Evolutionary conservation across 768 basidiomycete species (phyloP), one percentile per base, ranked within the genome.

Genomic region (Trametes elegans): DNA sequence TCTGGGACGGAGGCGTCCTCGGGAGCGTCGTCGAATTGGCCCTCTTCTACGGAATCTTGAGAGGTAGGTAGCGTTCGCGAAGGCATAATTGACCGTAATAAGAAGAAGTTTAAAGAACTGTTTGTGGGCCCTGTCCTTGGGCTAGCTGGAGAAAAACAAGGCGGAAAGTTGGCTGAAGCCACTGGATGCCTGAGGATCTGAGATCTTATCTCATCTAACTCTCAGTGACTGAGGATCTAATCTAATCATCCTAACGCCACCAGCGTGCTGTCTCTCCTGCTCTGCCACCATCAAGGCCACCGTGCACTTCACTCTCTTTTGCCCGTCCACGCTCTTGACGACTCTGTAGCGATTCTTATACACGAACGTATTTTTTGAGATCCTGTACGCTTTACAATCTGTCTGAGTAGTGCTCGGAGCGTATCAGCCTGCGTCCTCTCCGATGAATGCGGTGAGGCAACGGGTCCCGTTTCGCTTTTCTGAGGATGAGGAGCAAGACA

Each of bases 21-120:
- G 14, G 73, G 69, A 0, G 82, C 80, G 66, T 86, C 83, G 60
- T 87, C 83, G 57, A 88, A 84, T 61, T 85, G 87, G 16, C 83
- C 82, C 23, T 68, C 69, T 45, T 71, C 78, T 48, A 76, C 60
- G 18, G 68, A 62, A 3, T 66, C 49, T 34, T 53, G 35, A 27
- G 32, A 31, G 3, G 6, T 8, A 5, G 34, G 9, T 14, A 21
- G 21, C 1, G 34, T 32, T 24, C 18, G 27, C 5, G 40, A 27
- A 27, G 56, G 49, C 52, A 51, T 55, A 6, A 2, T 27, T 14
- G 3, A 10, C 23, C 1, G 2, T 26, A 14, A 7, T 34, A 18
- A 18, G 38, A 21, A 39, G 38, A 19, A 19, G 16, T 16, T 10
- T n/a, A 6, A 10, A 11, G n/a, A 10, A 13, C 34, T n/a, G 34